These are phyloP conservation scores for Articulospora tetracladia DNA, from an alignment of 495 filamentous ascomycete genomes.

Conservation along the genomic window DNA sequence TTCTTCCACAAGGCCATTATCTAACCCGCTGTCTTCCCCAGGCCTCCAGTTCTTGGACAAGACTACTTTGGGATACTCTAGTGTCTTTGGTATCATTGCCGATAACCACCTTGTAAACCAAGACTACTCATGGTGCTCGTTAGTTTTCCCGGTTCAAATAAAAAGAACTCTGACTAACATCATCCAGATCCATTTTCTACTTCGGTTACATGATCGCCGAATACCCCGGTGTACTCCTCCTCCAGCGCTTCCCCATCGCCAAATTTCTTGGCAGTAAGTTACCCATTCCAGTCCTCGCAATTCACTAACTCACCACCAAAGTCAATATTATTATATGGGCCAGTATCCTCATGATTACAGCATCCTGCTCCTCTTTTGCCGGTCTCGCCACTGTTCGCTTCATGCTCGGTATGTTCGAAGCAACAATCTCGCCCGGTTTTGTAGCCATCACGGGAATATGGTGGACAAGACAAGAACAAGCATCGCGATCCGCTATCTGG, in stretches of 20 bases:
- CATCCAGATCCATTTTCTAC: constrained; percentile 43
- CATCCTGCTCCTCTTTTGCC: constrained; percentile 30
- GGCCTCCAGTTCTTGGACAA: constrained; percentile 57
- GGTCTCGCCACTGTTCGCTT: constrained; percentile 55
- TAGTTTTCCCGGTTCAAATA: constrained; percentile 57
- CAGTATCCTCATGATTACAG: constrained; percentile 22
- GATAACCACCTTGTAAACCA: constrained; percentile 10
- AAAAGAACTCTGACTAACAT: constrained; percentile 57
- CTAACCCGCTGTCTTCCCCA: constrained; percentile 11
- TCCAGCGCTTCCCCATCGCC: constrained; percentile 55
- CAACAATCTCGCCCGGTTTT: constrained; percentile 57
- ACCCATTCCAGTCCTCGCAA: constrained; percentile 59
- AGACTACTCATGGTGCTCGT: constrained; percentile 48
- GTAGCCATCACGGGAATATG: constrained; percentile 56
- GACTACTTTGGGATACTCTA: constrained; percentile 58
- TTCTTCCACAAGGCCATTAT: background rate
- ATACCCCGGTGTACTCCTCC: constrained; percentile 29
- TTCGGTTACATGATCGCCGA: constrained; percentile 52
- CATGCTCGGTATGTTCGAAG: constrained; percentile 58
- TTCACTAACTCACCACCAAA: constrained; percentile 53
- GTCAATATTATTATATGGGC: constrained; percentile 59
- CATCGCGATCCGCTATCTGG: constrained; percentile 47
- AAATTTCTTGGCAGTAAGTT: constrained; percentile 51
- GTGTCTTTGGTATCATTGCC: constrained; percentile 53
- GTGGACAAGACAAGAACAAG: constrained; percentile 53